Percentiles rank a stretch among this genome's conserved stretches.
Conservation (phyloP, 2,329 filamentous ascomycete species). For the Aspergillus chevalieri region DNA sequence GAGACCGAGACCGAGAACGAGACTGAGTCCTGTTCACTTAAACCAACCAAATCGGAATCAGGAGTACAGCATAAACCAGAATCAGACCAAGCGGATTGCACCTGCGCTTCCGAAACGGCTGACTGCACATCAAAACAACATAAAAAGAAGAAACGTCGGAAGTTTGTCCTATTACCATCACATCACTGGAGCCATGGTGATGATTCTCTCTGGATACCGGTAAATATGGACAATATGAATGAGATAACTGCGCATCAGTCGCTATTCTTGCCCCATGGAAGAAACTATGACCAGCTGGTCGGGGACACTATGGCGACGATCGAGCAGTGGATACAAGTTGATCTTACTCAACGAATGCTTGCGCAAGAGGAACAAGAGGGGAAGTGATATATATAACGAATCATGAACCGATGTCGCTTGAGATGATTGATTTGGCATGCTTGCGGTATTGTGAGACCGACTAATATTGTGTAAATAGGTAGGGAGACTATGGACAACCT, state of each 20-base stretch:
- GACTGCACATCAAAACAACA: conserved; percentile 12
- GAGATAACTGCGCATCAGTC: conserved; percentile 8
- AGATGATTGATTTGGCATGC: no score
- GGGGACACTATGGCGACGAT: conserved; percentile 4
- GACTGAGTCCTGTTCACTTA: background rate
- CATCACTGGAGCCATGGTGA: conserved; percentile 48
- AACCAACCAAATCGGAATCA: background rate
- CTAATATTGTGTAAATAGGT: no score
- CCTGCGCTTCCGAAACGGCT: conserved; percentile 5
- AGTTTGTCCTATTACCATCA: conserved; percentile 71
- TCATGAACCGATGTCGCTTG: no score
- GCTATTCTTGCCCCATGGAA: conserved; percentile 5
- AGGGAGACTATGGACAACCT: no score
- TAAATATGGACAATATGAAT: conserved; percentile 9
- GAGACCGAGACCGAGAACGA: conserved; percentile 11
- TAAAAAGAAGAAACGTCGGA: conserved; percentile 51
- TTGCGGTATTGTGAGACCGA: no score
- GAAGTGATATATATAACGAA: no score
- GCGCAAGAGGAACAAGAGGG: background rate
- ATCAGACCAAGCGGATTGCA: conserved; percentile 2
- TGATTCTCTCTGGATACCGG: conserved; percentile 49
- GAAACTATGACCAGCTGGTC: conserved; percentile 6
- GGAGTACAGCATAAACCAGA: conserved; percentile 5
- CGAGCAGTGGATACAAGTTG: conserved; percentile 3
- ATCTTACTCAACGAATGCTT: background rate